Evolutionary conservation across 805 yeast genomes (phyloP).

Genomic region (Starmerella kuoi): DNA sequence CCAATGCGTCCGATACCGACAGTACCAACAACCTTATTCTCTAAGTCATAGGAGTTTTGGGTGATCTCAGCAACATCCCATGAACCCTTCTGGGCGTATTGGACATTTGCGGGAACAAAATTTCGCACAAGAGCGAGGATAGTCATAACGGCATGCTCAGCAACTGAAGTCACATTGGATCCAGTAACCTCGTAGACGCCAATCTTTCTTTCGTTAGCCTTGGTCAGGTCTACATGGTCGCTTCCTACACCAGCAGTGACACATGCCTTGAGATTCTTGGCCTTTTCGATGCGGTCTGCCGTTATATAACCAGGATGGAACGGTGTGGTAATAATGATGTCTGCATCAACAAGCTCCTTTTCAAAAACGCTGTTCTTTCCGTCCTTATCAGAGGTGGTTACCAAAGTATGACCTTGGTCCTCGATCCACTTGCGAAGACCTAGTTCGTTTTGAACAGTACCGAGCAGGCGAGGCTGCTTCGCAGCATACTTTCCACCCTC

Average conservation of each 20-base stretch:
- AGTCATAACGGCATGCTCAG: constrained; percentile 69
- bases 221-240: constrained; percentile 63
- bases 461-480: constrained; percentile 34
- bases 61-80: constrained; percentile 76
- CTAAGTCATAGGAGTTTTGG: constrained; percentile 61
- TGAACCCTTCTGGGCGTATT: constrained; percentile 37
- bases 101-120: constrained; percentile 68
- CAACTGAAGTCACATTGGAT: constrained; percentile 66
- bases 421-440: constrained; percentile 58
- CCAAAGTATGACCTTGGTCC: constrained; percentile 51
- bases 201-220: constrained; percentile 50
- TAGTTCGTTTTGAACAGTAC: constrained; percentile 62
- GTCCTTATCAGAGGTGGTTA: constrained; percentile 59
- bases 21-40: constrained; percentile 64
- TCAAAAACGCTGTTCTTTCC: constrained; percentile 48
- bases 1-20: constrained; percentile 79
- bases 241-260: constrained; percentile 81
- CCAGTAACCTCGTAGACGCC: constrained; percentile 74
- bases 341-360: constrained; percentile 56
- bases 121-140: constrained; percentile 60
- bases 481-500: constrained; percentile 14
- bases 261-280: constrained; percentile 56
- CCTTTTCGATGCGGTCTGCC: constrained; percentile 51
- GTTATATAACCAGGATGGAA: constrained; percentile 72
- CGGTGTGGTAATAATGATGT: constrained; percentile 67